These are phyloP conservation scores for Neurospora tetraspora DNA, from an alignment of 495 filamentous ascomycete genomes.

Conservation along the genomic window DNA sequence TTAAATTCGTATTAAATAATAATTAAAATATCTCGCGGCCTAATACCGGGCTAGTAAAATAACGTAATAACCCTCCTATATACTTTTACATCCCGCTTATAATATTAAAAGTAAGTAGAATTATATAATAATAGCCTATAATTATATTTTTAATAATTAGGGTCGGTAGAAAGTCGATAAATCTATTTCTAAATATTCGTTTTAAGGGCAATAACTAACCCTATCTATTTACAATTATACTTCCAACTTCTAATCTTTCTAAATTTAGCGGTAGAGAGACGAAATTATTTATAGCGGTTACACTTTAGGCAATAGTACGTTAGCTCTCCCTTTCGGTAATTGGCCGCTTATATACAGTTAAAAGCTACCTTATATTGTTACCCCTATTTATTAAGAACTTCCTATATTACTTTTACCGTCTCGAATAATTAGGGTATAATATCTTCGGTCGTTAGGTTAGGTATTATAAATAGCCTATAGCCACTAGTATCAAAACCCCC, in stretches of 20 bases:
- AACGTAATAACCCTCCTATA: not conserved
- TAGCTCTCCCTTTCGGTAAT: not conserved
- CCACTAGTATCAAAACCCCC: too few species aligned
- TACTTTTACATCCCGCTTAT: not conserved
- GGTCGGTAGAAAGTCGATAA: not conserved
- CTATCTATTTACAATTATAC: not conserved
- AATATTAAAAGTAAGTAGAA: not conserved
- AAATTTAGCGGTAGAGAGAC: not conserved
- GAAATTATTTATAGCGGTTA: not conserved
- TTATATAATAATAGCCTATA: not conserved
- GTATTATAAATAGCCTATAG: not conserved
- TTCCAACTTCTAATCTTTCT: not conserved
- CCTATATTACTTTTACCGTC: too few species aligned
- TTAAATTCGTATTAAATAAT: too few species aligned
- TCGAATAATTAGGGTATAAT: not conserved
- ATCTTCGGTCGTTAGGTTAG: not conserved
- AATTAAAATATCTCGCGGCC: too few species aligned
- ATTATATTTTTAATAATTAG: not conserved
- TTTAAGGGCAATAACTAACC: not conserved
- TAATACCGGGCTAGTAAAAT: not conserved
- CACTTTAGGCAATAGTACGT: not conserved
- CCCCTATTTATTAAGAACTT: too few species aligned
- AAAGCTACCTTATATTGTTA: not conserved
- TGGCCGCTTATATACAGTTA: not conserved
- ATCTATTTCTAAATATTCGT: not conserved